Evolutionary conservation across 768 basidiomycete species (phyloP), one percentile per base, ranked within the genome.

Genomic region (Suillus americanus): DNA sequence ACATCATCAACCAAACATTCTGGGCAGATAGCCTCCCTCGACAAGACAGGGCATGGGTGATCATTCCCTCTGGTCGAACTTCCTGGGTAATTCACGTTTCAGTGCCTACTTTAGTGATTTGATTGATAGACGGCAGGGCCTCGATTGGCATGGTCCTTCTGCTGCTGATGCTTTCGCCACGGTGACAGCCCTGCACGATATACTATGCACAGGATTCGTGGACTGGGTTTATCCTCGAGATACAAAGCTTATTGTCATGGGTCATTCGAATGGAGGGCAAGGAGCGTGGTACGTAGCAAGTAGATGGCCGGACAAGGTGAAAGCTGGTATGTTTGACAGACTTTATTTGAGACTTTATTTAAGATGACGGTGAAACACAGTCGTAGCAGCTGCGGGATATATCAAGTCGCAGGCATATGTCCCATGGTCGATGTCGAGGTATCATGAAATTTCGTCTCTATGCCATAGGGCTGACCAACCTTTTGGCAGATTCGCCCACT

Each of bases 181-280:
- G 2, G 76, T 94, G 7, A 82, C 84, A 33, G 86, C 89, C 3
- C 77, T 95, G 41, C 72, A 74, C 3, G 43, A 37, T 3, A 83
- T 92, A 45, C 70, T 90, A 5, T 51, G 73, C 4, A 65, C 54
- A 64, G 65, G 64, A 37, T 85, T 84, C 85, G 69, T 74, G 62
- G 45, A 70, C 18, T 85, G 84, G 80, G 67, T 64, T 20, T 80
- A 85, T 50, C 65, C 70, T 37, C 16, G 69, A 0, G 67, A 79
- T 35, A 80, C 82, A 3, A 80, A 79, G 35, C 84, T 87, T 9
- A 77, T 90, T n/a, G 71, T 95, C n/a, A 79, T 95, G 40, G 95
- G 95, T 0, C 95, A 97, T 73, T 96, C 94, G 3, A 97, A 97
- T 73, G 95, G 95, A 35, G 95, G 94, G 14, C 95, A 96, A 75